Conservation (phyloP, 1,284 basidiomycete genomes). For the Heterobasidion parviporum region DNA sequence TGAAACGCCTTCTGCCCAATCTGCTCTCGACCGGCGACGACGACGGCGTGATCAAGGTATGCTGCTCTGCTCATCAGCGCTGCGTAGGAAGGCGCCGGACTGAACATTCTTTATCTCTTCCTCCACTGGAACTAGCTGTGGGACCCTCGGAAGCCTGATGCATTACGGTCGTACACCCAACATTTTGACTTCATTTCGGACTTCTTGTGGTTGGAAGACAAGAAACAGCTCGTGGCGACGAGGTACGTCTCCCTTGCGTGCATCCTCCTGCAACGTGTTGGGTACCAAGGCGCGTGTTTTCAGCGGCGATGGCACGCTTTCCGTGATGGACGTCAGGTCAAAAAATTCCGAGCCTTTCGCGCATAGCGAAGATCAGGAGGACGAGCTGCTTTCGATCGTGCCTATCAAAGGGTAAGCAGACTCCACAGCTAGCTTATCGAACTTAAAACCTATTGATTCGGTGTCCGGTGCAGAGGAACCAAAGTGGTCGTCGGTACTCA, state of each 20-base stretch:
- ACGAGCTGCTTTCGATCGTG: slow-evolving; percentile 83
- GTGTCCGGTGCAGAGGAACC: slow-evolving; percentile 37
- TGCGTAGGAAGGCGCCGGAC: background rate
- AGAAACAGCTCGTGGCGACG: slow-evolving; percentile 78
- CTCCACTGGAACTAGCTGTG: slow-evolving; percentile 52
- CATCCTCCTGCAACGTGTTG: background rate
- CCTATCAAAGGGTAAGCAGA: slow-evolving; percentile 66
- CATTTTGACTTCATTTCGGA: slow-evolving; percentile 97
- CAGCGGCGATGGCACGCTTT: slow-evolving; percentile 90
- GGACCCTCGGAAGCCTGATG: slow-evolving; percentile 71
- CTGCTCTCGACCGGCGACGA: slow-evolving; percentile 86
- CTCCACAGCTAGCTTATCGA: background rate
- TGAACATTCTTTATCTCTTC: background rate
- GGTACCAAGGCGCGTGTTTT: background rate
- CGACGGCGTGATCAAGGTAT: slow-evolving; percentile 86
- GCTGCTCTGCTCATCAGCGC: slow-evolving; percentile 11
- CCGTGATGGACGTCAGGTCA: slow-evolving; percentile 81
- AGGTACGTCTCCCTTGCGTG: slow-evolving; percentile 44
- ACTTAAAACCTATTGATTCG: background rate
- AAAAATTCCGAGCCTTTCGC: slow-evolving; percentile 69
- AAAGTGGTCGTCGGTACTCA: slow-evolving; percentile 90
- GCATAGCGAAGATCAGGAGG: slow-evolving; percentile 92
- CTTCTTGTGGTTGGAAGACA: slow-evolving; percentile 81
- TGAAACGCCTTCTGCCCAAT: slow-evolving; percentile 61
- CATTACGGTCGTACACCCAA: slow-evolving; percentile 68